phyloP scores from a whole-genome alignment of 768 basidiomycete species.

The Polyporus arcularius region DNA sequence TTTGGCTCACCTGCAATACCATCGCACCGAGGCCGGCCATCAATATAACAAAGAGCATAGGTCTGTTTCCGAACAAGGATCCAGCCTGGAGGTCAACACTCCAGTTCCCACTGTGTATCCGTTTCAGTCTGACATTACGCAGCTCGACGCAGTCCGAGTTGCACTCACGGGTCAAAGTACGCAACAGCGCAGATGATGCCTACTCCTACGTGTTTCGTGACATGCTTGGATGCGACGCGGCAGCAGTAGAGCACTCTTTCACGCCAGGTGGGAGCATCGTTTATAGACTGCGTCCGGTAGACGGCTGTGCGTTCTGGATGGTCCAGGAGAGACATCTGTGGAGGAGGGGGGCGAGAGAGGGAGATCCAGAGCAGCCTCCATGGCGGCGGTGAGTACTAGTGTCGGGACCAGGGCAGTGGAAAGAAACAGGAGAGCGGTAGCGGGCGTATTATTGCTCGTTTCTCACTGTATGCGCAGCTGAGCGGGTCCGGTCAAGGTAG shows the following conservation, averaged over 20 bases:
- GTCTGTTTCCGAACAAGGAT: constrained; percentile 79
- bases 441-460: constrained; percentile 17
- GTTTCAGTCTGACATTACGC: not conserved
- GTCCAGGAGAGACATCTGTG: constrained; percentile 19
- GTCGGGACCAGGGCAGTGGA: constrained; percentile 27
- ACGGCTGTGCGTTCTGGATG: constrained; percentile 20
- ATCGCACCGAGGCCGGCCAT: constrained; percentile 82
- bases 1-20: constrained; percentile 63
- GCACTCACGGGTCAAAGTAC: constrained; percentile 77
- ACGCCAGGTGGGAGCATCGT: constrained; percentile 3
- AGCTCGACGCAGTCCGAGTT: not conserved
- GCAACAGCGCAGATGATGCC: constrained; percentile 88
- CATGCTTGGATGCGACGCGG: constrained; percentile 13
- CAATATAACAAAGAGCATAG: constrained; percentile 79
- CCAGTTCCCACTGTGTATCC: constrained; percentile 72
- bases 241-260: constrained; percentile 1
- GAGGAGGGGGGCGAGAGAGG: constrained; percentile 6
- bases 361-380: constrained; percentile 13
- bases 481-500: constrained; percentile 10
- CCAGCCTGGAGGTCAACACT: constrained; percentile 88
- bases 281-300: constrained; percentile 6
- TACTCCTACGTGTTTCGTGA: constrained; percentile 53
- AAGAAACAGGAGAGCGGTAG: constrained; percentile 27
- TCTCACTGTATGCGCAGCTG: constrained; percentile 15
- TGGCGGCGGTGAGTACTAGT: constrained; percentile 19